A percentile compares a stretch with the other conserved stretches of the same genome.
phyloP scores from a whole-genome alignment of 352 stramenopile species.

The Pythium rhizo-oryzae region DNA sequence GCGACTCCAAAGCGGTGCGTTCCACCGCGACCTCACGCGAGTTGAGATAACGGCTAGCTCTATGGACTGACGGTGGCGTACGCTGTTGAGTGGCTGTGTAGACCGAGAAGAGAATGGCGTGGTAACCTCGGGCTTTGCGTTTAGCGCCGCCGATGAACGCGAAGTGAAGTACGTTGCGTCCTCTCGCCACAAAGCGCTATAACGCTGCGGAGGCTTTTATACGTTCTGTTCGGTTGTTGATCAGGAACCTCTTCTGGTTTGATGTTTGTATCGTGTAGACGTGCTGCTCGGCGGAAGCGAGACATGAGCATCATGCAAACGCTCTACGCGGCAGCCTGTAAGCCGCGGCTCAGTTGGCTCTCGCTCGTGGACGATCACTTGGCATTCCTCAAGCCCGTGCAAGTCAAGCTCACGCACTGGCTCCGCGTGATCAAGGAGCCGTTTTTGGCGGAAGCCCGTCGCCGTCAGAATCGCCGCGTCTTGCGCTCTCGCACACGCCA shows the following conservation, averaged over 20 bases:
- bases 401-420: slow-evolving; percentile 18
- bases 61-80: background rate
- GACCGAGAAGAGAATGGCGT: slow-evolving; percentile 16
- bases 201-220: too few species aligned
- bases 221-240: background rate
- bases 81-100: background rate
- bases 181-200: background rate
- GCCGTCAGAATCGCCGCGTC: slow-evolving; percentile 17
- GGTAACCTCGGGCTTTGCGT: slow-evolving; percentile 23
- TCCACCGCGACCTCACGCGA: too few species aligned
- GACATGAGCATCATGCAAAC: slow-evolving; percentile 28
- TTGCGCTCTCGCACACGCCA: slow-evolving; percentile 30
- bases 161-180: slow-evolving; percentile 12
- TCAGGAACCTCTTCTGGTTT: background rate
- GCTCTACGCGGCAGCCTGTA: slow-evolving; percentile 20
- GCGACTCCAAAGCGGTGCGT: slow-evolving; percentile 16
- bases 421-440: slow-evolving; percentile 26
- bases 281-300: slow-evolving; percentile 17
- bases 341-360: slow-evolving; percentile 24
- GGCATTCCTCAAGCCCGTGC: slow-evolving; percentile 11
- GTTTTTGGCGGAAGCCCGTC: slow-evolving; percentile 5
- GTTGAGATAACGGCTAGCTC: background rate
- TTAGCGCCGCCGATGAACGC: slow-evolving; percentile 16
- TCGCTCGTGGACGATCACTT: slow-evolving; percentile 32
- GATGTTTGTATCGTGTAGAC: slow-evolving; percentile 8